These are phyloP conservation scores for Durusdinium trenchii DNA, from an alignment of 73 alveolate genomes.

Conservation along the genomic window DNA sequence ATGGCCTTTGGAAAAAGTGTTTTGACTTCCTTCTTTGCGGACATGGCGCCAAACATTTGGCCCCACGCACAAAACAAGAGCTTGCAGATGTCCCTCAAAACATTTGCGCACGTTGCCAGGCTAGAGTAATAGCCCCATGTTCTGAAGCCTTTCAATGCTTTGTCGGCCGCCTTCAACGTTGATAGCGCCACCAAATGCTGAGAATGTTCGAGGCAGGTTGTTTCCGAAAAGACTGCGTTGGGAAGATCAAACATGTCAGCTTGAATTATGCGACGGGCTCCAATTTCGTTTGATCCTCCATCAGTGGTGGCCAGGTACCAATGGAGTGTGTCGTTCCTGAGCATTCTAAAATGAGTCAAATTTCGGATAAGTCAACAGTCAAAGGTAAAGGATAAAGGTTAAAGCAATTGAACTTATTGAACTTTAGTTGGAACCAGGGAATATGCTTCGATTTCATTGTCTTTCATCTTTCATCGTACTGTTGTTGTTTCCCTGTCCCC, in stretches of 20 bases:
- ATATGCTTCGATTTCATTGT: too few species aligned
- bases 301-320: conserved; percentile 49
- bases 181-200: conserved; percentile 29
- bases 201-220: conserved; percentile 42
- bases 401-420: too few species aligned
- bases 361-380: too few species aligned
- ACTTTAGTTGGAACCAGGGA: too few species aligned
- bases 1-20: conserved; percentile 9
- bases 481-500: too few species aligned
- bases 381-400: too few species aligned
- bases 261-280: background rate
- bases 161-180: background rate
- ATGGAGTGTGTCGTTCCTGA: too few species aligned
- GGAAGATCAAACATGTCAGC: background rate
- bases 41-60: background rate
- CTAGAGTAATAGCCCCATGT: background rate
- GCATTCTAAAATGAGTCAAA: too few species aligned
- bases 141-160: background rate
- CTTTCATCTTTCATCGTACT: too few species aligned
- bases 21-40: background rate
- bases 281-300: conserved; percentile 7
- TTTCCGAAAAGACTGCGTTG: background rate
- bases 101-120: conserved; percentile 14
- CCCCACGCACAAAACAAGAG: background rate
- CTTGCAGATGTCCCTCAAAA: background rate